Conservation (phyloP, 2,329 filamentous ascomycete genomes). For the Tricladium varicosporioides region DNA sequence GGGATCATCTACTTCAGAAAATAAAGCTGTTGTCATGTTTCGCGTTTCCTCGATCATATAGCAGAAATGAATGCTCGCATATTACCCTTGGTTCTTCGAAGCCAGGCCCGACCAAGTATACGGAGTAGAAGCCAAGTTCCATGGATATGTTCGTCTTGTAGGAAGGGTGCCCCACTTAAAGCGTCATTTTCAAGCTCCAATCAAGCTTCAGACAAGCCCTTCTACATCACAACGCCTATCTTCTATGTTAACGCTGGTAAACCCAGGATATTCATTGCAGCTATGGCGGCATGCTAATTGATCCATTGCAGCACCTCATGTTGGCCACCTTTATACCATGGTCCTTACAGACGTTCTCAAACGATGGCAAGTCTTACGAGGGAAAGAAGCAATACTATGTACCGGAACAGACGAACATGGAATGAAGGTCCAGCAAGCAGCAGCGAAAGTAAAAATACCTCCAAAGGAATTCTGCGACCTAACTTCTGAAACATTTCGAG, state of each 20-base stretch:
- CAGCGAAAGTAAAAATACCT: constrained; percentile 64
- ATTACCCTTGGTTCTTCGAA: constrained; percentile 18
- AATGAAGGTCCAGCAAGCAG: constrained; percentile 92
- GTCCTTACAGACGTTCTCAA: constrained; percentile 88
- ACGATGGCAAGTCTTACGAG: constrained; percentile 80
- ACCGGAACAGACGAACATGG: constrained; percentile 98
- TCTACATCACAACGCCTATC: constrained; percentile 93
- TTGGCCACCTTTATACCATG: constrained; percentile 94
- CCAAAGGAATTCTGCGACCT: constrained; percentile 87
- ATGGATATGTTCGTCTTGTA: constrained; percentile 29
- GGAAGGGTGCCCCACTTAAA: constrained; percentile 5
- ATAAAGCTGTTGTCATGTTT: not conserved
- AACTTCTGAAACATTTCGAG: constrained; percentile 76
- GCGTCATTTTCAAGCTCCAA: constrained; percentile 20
- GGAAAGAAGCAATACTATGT: constrained; percentile 68
- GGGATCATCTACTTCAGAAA: constrained; percentile 2
- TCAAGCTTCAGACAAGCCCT: constrained; percentile 65
- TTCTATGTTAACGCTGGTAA: constrained; percentile 97
- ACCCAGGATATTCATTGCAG: not conserved
- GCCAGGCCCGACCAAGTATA: constrained; percentile 13
- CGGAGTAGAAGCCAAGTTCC: constrained; percentile 8
- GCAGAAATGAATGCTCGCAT: constrained; percentile 23
- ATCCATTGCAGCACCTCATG: constrained; percentile 69
- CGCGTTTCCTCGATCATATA: not conserved
- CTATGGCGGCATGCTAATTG: not conserved